Base-by-base conservation (phyloP, 2,329 filamentous ascomycete species). In the Alternaria brassicicola region DNA sequence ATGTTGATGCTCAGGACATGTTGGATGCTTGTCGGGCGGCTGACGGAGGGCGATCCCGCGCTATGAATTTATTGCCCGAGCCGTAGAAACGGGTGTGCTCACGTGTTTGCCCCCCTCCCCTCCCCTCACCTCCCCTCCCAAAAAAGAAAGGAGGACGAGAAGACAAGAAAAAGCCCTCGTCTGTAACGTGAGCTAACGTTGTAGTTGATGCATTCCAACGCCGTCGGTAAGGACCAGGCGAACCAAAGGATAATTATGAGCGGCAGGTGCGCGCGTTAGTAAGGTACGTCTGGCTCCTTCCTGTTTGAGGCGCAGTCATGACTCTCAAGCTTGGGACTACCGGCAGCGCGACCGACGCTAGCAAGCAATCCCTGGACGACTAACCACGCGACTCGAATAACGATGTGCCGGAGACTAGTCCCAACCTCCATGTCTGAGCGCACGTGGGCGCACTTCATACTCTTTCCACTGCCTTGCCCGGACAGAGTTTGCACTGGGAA, bases 301-400 rank as follows among this genome's bases (percentile, higher is more conserved):
- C 31, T 35, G 19, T 36, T 50, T 6, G 17, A 23, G 43, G 12
- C 41, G 17, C 51, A 45, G 39, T 38, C 55, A 49, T 45, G 31
- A 58, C 52, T 50, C 45, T 55, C 55, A 39, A 53, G 19, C 35
- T 26, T 41, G 19, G n/a, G 50, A 50, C 45, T 35, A 49, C 30
- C 25, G 21, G 19, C 38, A 25, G 25, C 55, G 21, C 42, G 19
- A 25, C 30, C 28, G 31, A 28, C 15, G 28, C 21, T 19, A 17
- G 21, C 45, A 21, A 28, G 26, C 30, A 46, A 21, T 26, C 31
- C 41, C 33, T 13, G 47, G 52, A n/a, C 31, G 41, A 41, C 41
- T 26, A 30, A 33, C 54, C 33, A 30, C 41, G 25, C 54, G 19
- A 43, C 26, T 43, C 38, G 38, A n/a, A 30, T 30, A 36, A 33